Percentiles rank a stretch among this genome's conserved stretches.
phyloP scores from a whole-genome alignment of 2,329 filamentous ascomycete species.

The Aspergillus sp. region DNA sequence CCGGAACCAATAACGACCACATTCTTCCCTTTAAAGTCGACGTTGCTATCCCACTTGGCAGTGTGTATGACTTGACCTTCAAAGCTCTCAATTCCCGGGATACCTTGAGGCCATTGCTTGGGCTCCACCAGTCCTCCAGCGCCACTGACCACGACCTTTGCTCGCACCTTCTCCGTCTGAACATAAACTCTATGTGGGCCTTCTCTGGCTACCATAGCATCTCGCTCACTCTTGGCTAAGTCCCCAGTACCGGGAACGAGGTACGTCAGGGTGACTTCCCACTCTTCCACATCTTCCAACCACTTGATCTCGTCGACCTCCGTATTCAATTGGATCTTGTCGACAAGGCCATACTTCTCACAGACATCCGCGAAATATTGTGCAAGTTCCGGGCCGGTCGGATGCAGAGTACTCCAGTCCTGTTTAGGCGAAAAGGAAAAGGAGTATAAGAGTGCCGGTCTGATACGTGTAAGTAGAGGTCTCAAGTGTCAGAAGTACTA shows the following conservation, averaged over 20 bases:
- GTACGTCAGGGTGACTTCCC: slow-evolving; percentile 49
- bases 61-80: slow-evolving; percentile 53
- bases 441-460: slow-evolving; percentile 50
- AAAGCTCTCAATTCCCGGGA: slow-evolving; percentile 49
- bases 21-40: slow-evolving; percentile 49
- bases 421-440: slow-evolving; percentile 51
- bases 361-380: slow-evolving; percentile 50
- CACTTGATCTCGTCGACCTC: slow-evolving; percentile 49
- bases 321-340: slow-evolving; percentile 54
- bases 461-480: slow-evolving; percentile 15
- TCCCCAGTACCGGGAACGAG: slow-evolving; percentile 50
- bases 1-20: slow-evolving; percentile 54
- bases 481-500: neutral
- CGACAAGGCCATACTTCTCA: slow-evolving; percentile 45
- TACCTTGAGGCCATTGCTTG: slow-evolving; percentile 42
- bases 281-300: slow-evolving; percentile 48
- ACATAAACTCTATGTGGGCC: slow-evolving; percentile 45
- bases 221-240: slow-evolving; percentile 42
- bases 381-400: slow-evolving; percentile 45
- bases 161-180: slow-evolving; percentile 46
- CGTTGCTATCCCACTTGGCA: slow-evolving; percentile 48
- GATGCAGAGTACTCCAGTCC: slow-evolving; percentile 45
- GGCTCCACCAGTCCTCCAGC: slow-evolving; percentile 54
- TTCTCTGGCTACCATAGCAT: slow-evolving; percentile 36
- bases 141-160: slow-evolving; percentile 50